phyloP scores from a whole-genome alignment of 2,329 filamentous ascomycete species.

The Epichloe glyceriae region DNA sequence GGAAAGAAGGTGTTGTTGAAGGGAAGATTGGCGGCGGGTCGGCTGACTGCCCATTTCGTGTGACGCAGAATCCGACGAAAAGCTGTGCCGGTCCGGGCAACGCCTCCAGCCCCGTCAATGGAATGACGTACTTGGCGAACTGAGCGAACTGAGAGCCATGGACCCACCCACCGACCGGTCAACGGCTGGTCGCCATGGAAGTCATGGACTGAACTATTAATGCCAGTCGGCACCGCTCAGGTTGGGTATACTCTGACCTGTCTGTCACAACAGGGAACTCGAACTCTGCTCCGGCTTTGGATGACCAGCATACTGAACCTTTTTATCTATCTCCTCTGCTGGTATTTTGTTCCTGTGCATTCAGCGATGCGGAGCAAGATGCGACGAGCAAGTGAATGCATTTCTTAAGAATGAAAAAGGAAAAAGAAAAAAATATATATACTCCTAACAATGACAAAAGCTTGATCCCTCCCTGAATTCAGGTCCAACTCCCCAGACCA shows the following conservation, averaged over 20 bases:
- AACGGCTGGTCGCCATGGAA: too few relatives aligned
- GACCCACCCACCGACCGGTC: background rate
- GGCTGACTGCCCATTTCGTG: constrained; percentile 1
- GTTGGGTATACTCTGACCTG: too few relatives aligned
- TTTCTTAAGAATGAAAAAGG: background rate
- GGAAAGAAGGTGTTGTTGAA: background rate
- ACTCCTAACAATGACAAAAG: background rate
- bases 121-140: background rate
- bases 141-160: background rate
- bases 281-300: too few relatives aligned
- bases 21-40: background rate
- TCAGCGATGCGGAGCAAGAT: background rate
- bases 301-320: background rate
- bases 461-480: background rate
- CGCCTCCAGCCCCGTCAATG: background rate
- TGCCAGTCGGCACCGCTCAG: too few relatives aligned
- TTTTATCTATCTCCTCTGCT: background rate
- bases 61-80: background rate
- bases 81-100: background rate
- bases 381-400: background rate
- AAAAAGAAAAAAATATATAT: background rate
- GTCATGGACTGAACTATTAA: too few relatives aligned
- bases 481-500: constrained; percentile 3
- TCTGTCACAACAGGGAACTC: too few relatives aligned
- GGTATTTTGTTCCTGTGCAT: background rate